phyloP scores from a whole-genome alignment of 2,329 filamentous ascomycete genomes.

The Didymella segeticola region DNA sequence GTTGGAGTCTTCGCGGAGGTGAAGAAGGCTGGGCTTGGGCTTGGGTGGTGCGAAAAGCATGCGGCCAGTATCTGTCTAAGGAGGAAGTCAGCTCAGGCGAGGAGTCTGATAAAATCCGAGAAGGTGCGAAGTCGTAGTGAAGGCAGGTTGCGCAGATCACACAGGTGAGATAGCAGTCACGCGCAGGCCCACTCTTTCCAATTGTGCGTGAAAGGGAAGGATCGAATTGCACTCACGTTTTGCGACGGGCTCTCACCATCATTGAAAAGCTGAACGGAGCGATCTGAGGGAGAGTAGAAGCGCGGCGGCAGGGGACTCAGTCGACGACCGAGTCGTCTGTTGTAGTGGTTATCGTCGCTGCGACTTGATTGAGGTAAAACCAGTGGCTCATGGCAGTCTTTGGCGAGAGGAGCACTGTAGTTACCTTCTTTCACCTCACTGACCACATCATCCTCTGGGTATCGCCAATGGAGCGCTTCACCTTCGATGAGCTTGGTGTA shows the following conservation, averaged over 20 bases:
- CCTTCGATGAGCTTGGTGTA: slow-evolving; percentile 37
- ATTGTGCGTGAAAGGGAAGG: slow-evolving; percentile 16
- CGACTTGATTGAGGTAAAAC: slow-evolving; percentile 18
- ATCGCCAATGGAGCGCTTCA: slow-evolving; percentile 27
- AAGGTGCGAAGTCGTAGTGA: slow-evolving; percentile 8
- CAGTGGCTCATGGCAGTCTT: slow-evolving; percentile 4
- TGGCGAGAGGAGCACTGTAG: slow-evolving; percentile 18
- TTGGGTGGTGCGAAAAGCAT: slow-evolving; percentile 31
- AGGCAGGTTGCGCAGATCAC: slow-evolving; percentile 1
- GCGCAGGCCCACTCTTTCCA: slow-evolving; percentile 7
- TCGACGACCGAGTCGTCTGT: slow-evolving; percentile 4
- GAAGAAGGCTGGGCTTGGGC: slow-evolving; percentile 9
- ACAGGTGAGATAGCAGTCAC: slow-evolving; percentile 5
- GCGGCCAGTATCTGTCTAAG: slow-evolving; percentile 34
- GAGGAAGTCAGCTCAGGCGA: slow-evolving; percentile 14
- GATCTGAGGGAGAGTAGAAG: slow-evolving; percentile 42
- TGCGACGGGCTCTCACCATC: slow-evolving; percentile 35
- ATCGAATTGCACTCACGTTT: slow-evolving; percentile 39
- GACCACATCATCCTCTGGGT: slow-evolving; percentile 10
- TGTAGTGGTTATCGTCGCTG: slow-evolving; percentile 25
- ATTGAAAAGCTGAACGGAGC: slow-evolving; percentile 24
- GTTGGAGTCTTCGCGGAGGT: slow-evolving; percentile 20
- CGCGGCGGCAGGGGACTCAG: slow-evolving; percentile 29
- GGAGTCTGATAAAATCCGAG: not conserved
- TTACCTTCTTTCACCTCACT: slow-evolving; percentile 17